Conservation (phyloP, 768 basidiomycete species). For the Termitomyces sp. region DNA sequence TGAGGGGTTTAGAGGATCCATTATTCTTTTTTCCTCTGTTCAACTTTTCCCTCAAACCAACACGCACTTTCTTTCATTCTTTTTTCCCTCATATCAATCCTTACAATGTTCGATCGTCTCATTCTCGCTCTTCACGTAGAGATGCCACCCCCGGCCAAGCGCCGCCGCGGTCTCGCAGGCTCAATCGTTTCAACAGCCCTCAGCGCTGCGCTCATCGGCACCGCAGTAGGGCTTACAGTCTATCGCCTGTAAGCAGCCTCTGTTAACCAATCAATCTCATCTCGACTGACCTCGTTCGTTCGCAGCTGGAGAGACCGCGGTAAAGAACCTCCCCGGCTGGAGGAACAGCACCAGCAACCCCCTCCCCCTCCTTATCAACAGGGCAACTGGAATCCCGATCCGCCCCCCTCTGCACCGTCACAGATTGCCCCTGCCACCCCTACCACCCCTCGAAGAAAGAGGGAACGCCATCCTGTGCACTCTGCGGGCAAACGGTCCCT, state of each 20-base stretch:
- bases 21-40: conserved; percentile 7
- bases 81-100: conserved; percentile 16
- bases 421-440: conserved; percentile 30
- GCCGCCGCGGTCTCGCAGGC: conserved; percentile 77
- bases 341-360: conserved; percentile 20
- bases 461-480: background rate
- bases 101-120: conserved; percentile 33
- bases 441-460: conserved; percentile 17
- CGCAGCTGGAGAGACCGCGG: conserved; percentile 78
- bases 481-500: conserved; percentile 1
- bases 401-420: conserved; percentile 22
- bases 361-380: conserved; percentile 69
- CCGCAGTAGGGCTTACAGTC: conserved; percentile 83
- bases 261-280: background rate
- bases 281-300: conserved; percentile 4
- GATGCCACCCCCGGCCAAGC: conserved; percentile 71
- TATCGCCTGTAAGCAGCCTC: conserved; percentile 70
- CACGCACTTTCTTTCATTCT: conserved; percentile 7
- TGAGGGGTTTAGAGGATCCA: background rate
- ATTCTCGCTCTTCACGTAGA: conserved; percentile 61
- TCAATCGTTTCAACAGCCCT: conserved; percentile 82
- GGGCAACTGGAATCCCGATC: conserved; percentile 48
- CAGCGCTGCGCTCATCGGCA: conserved; percentile 82
- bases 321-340: conserved; percentile 35
- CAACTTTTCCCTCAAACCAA: background rate